These are phyloP conservation scores for Byssochlamys sp. DNA, from an alignment of 2,329 filamentous ascomycete species.

Conservation along the genomic window DNA sequence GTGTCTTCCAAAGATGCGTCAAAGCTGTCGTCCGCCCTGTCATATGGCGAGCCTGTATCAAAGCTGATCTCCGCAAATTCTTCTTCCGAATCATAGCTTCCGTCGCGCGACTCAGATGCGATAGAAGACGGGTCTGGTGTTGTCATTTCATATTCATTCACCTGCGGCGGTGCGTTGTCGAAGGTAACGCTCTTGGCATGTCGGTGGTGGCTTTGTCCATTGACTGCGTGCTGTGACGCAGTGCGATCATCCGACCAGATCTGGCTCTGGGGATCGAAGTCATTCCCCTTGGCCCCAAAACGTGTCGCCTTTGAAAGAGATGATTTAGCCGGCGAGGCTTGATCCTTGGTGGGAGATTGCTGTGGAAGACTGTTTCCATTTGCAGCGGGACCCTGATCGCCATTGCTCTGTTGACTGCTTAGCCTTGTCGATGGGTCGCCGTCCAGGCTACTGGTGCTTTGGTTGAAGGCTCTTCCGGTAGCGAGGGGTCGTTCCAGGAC, in stretches of 20 bases:
- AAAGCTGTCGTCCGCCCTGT: slow-evolving; percentile 71
- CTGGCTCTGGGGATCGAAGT: slow-evolving; percentile 60
- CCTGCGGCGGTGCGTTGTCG: slow-evolving; percentile 79
- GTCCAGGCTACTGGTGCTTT: slow-evolving; percentile 41
- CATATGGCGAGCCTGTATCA: slow-evolving; percentile 48
- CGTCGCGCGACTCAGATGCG: slow-evolving; percentile 79
- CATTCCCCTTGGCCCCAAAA: slow-evolving; percentile 30
- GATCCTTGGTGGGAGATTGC: slow-evolving; percentile 56
- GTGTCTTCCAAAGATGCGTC: slow-evolving; percentile 91
- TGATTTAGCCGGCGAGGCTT: slow-evolving; percentile 75
- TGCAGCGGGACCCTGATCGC: slow-evolving; percentile 10
- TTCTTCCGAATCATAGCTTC: slow-evolving; percentile 75
- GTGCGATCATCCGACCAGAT: slow-evolving; percentile 60
- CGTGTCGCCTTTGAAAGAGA: slow-evolving; percentile 61
- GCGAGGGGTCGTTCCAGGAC: slow-evolving; percentile 74
- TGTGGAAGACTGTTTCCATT: slow-evolving; percentile 22
- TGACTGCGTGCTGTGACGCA: slow-evolving; percentile 49
- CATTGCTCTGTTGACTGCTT: not conserved
- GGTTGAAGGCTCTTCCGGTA: slow-evolving; percentile 49
- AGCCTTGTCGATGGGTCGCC: not conserved
- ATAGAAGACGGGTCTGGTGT: slow-evolving; percentile 92
- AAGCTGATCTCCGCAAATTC: slow-evolving; percentile 52
- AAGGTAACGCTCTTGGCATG: slow-evolving; percentile 97
- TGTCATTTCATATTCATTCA: slow-evolving; percentile 97
- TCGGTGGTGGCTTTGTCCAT: slow-evolving; percentile 61